Evolutionary conservation across 371 early-diverging fungal genomes (phyloP), one percentile per base, ranked within the genome.

Genomic region (Rhizopus sp.): DNA sequence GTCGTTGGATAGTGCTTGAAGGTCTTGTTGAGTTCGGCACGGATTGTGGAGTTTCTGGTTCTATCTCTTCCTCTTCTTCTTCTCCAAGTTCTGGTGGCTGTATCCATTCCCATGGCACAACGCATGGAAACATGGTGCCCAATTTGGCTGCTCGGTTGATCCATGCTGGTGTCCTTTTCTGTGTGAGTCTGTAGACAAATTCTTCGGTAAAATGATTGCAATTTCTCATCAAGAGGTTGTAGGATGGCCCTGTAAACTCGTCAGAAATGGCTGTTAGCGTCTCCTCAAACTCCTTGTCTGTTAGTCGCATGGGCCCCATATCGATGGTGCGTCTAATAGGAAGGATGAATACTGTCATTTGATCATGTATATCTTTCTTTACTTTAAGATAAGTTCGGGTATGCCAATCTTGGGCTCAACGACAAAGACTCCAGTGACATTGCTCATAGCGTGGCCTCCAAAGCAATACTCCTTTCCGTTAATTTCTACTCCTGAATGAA

Each of bases 141-240:
- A 83, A 39, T 49, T 70, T 75, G 41, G 84, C 84, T 1, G 84
- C 84, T 17, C 82, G 70, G 53, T 83, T 83, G 62, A 83, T 81
- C 84, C 84, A 83, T 16, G 64, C 68, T 4, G 84, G 84, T 17
- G 74, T 57, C 13, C 71, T 49, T 60, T 68, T 72, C 7, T 75
- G 72, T 29, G 75, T 77, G 16, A 84, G 62, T 32, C 56, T 55
- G 29, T 56, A 50, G 12, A 76, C 72, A 64, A 82, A 66, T 29
- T 72, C 81, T 10, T 73, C 70, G 4, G 84, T 73, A 59, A 81
- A 84, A 60, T 84, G 82, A 44, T 84, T 84, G 45, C 84, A 84
- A 55, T 84, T 84, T 56, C 84, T 80, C 34, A 73, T 70, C n/a
- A 84, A 55, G 16, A 84, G 48, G 41, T 73, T 73, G 39, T 84